Evolutionary conservation across 2,329 filamentous ascomycete species (phyloP), one percentile per base, ranked within the genome.

Genomic region (Monosporascus sp.): DNA sequence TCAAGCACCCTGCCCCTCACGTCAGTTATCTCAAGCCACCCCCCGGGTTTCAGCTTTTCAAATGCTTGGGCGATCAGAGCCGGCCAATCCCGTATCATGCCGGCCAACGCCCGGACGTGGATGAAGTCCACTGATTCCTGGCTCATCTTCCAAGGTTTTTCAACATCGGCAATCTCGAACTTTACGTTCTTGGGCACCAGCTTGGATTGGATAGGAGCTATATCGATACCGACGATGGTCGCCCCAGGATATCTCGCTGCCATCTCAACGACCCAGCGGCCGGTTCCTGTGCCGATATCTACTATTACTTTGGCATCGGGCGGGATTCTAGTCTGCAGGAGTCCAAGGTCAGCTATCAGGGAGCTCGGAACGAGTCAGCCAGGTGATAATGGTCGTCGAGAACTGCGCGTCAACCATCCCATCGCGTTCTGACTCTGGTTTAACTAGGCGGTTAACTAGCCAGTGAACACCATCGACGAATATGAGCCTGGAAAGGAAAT

Each of bases 131-230:
- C 50, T 17, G 62, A 65, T 25, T 54, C 56, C 14, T 56, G 57
- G 5, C 60, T 53, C 7, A 61, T 62, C 3, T 64, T 65, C 74
- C 73, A 77, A 4, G 65, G 70, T 27, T 79, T 72, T 55, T 82
- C 79, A 31, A 79, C 74, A 62, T 86, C 81, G 62, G 80, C 79
- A 39, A 86, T 75, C 53, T 80, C 70, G 62, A 85, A 86, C 4
- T 71, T 74, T 22, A 85, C 74, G 59, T 86, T 86, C 18, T 79
- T 74, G 7, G 83, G 82, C 7, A 85, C 77, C 25, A 68, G 64
- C 8, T 64, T 70, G 17, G 69, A 71, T 44, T 76, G 66, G n/a
- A 72, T 71, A 25, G 68, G 68, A 20, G 69, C 73, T 20, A 75
- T 59, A 53, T 77, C 74, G 43, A 75, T 65, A 31, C 73, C 73